Evolutionary conservation across 2,329 filamentous ascomycete species (phyloP).

Genomic region (Apiospora aurea): DNA sequence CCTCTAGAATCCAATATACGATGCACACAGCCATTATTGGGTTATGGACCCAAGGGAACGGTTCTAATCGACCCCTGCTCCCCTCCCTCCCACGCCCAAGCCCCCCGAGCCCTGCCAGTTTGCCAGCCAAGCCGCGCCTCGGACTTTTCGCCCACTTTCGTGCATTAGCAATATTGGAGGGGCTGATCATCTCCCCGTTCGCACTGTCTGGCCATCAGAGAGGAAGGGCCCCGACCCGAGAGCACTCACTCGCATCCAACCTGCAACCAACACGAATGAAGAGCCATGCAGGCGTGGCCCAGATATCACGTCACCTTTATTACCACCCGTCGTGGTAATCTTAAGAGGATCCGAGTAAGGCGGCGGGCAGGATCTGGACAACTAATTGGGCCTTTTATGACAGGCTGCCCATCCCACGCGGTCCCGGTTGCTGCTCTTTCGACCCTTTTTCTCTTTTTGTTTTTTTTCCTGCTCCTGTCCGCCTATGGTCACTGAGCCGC

Average conservation of each 20-base stretch:
- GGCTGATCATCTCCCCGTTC: not conserved
- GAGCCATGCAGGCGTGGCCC: constrained; percentile 6
- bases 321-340: not conserved
- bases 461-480: not conserved
- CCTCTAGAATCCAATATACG: not conserved
- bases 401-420: not conserved
- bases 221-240: not conserved
- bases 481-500: not conserved
- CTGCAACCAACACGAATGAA: constrained; percentile 12
- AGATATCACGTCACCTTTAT: not conserved
- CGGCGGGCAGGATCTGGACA: not conserved
- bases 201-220: not conserved
- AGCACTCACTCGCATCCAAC: constrained; percentile 1
- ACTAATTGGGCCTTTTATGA: constrained; percentile 5
- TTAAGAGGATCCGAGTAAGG: not conserved
- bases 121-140: constrained; percentile 2
- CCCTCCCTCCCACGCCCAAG: not conserved
- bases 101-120: not conserved
- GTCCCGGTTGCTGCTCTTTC: not conserved
- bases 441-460: not conserved
- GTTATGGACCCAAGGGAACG: not conserved
- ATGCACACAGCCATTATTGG: not conserved
- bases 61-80: not conserved
- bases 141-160: not conserved
- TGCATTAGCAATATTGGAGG: not conserved